These are phyloP conservation scores for Lentithecium fluviatile DNA, from an alignment of 495 filamentous ascomycete species.

Conservation along the genomic window DNA sequence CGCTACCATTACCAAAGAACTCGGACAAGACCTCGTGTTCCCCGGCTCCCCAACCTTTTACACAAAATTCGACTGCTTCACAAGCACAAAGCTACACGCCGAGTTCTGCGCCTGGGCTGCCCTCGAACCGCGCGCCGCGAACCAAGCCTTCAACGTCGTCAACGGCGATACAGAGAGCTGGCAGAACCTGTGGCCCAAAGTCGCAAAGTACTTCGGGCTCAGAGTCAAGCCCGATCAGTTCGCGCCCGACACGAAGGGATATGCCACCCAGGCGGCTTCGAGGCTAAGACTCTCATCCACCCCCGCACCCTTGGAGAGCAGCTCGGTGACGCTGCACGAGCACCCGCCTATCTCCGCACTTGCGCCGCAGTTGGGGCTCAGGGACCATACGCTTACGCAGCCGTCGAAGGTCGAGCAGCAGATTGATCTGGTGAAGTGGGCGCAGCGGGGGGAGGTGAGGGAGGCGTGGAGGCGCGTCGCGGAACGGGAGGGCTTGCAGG, in stretches of 20 bases:
- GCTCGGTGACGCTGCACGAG: slow-evolving; percentile 35
- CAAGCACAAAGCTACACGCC: slow-evolving; percentile 51
- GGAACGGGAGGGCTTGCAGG: slow-evolving; percentile 50
- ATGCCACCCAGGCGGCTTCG: too few species aligned
- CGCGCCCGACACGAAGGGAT: too few species aligned
- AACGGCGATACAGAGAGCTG: slow-evolving; percentile 57
- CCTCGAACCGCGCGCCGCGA: slow-evolving; percentile 44
- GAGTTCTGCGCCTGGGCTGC: slow-evolving; percentile 56
- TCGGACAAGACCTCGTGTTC: slow-evolving; percentile 49
- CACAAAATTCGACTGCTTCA: slow-evolving; percentile 53
- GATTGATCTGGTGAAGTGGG: slow-evolving; percentile 56
- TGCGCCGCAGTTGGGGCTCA: slow-evolving; percentile 46
- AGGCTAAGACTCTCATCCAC: too few species aligned
- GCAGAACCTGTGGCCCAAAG: slow-evolving; percentile 57
- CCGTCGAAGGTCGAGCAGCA: slow-evolving; percentile 45
- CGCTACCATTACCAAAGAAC: slow-evolving; percentile 50
- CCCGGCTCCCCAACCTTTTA: slow-evolving; percentile 53
- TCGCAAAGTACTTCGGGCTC: slow-evolving; percentile 50
- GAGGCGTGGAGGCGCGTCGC: slow-evolving; percentile 49
- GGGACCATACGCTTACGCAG: slow-evolving; percentile 31
- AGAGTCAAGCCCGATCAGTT: slow-evolving; percentile 52
- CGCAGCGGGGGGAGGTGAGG: slow-evolving; percentile 51
- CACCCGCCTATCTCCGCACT: slow-evolving; percentile 48
- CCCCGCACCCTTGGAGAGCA: slow-evolving; percentile 1
- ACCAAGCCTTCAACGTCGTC: slow-evolving; percentile 57